Conservation (phyloP, 2,329 filamentous ascomycete genomes). For the Cordyceps farinosa region DNA sequence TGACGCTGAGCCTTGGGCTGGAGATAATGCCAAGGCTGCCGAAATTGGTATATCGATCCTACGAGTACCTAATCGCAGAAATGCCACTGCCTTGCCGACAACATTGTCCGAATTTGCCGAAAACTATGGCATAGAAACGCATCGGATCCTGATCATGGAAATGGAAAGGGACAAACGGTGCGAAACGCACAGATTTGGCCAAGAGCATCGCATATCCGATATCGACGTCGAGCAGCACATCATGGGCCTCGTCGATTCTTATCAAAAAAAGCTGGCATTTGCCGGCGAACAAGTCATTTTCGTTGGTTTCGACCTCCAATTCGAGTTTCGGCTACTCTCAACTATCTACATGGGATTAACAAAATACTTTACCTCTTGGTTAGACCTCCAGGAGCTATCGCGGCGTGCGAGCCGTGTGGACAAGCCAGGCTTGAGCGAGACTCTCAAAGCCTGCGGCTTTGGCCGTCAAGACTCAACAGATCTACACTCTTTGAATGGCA, state of each 20-base stretch:
- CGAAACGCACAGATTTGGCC: not conserved
- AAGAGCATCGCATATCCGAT: not conserved
- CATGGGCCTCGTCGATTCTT: not conserved
- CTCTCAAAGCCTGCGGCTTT: not conserved
- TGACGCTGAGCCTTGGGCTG: not conserved
- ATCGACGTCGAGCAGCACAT: not conserved
- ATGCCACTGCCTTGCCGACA: not conserved
- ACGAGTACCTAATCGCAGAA: not conserved
- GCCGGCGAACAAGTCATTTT: not conserved
- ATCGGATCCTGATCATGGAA: not conserved
- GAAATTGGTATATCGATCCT: not conserved
- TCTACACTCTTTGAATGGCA: not conserved
- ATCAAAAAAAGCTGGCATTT: not conserved
- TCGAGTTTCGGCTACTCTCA: not conserved
- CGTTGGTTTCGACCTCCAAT: not conserved
- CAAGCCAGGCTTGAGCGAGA: constrained; percentile 4
- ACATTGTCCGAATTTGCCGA: not conserved
- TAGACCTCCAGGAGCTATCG: constrained; percentile 9
- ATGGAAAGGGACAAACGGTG: not conserved
- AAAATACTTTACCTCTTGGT: constrained; percentile 7
- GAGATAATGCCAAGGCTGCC: not conserved
- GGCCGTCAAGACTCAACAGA: not conserved
- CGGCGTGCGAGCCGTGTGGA: not conserved
- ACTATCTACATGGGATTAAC: not conserved
- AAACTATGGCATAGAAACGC: not conserved